A percentile compares a stretch with the other conserved stretches of the same genome.
phyloP scores from a whole-genome alignment of 495 filamentous ascomycete species.

The Xylaria nigripes region DNA sequence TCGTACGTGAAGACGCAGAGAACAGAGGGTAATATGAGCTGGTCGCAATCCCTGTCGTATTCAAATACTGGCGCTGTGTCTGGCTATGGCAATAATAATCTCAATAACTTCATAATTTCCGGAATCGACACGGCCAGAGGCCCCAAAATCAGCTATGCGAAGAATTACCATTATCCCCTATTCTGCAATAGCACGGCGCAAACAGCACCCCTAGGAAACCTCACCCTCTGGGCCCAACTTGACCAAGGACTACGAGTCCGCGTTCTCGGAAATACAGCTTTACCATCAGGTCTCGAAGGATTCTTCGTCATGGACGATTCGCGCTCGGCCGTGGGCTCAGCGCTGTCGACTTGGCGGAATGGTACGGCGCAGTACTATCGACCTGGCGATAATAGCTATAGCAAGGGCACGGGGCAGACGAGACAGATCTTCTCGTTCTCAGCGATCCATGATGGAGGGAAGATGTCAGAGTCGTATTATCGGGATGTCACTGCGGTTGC shows the following conservation, averaged over 20 bases:
- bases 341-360: conserved; percentile 44
- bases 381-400: conserved; percentile 37
- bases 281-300: conserved; percentile 49
- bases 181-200: conserved; percentile 48
- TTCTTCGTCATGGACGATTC: conserved; percentile 22
- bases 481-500: conserved; percentile 27
- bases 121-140: conserved; percentile 48
- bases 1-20: conserved; percentile 46
- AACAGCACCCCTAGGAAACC: conserved; percentile 38
- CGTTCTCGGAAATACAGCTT: conserved; percentile 49
- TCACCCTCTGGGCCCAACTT: conserved; percentile 53
- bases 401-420: conserved; percentile 44
- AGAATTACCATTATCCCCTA: conserved; percentile 57
- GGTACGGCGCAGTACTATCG: conserved; percentile 47
- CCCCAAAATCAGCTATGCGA: conserved; percentile 22
- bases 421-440: conserved; percentile 49
- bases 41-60: conserved; percentile 56
- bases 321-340: conserved; percentile 29
- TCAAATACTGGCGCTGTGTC: conserved; percentile 53
- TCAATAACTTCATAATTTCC: conserved; percentile 53
- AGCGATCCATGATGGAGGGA: conserved; percentile 11
- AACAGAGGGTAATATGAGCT: conserved; percentile 35
- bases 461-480: conserved; percentile 23
- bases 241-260: conserved; percentile 49
- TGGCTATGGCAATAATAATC: conserved; percentile 50